Percentiles rank a stretch among this genome's conserved stretches.
phyloP scores from a whole-genome alignment of 2,329 filamentous ascomycete species.

The Huntiella moniliformis region DNA sequence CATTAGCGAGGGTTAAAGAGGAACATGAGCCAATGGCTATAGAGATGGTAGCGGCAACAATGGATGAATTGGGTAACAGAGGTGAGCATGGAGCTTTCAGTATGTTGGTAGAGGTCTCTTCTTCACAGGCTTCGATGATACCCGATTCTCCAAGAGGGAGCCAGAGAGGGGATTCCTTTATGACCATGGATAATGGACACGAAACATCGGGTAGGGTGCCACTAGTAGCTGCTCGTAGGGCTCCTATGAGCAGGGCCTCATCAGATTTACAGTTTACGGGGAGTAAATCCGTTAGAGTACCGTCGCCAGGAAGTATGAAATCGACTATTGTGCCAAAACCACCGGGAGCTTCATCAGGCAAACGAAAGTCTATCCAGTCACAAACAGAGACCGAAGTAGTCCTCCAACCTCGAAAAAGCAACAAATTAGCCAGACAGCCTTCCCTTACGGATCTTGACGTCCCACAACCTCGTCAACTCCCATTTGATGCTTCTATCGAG shows the following conservation, averaged over 20 bases:
- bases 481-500: constrained; percentile 1
- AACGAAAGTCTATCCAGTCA: too few species aligned
- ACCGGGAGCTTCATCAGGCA: too few species aligned
- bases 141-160: constrained; percentile 8
- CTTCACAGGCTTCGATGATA: constrained; percentile 5
- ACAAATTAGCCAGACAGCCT: neutral
- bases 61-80: constrained; percentile 2
- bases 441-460: constrained; percentile 7
- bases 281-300: too few species aligned
- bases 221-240: too few species aligned
- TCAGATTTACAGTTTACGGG: too few species aligned
- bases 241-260: too few species aligned
- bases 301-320: too few species aligned
- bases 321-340: too few species aligned
- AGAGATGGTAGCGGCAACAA: neutral
- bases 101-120: constrained; percentile 6
- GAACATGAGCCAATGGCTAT: constrained; percentile 4
- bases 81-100: constrained; percentile 5
- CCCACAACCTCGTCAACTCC: constrained; percentile 7
- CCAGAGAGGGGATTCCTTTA: too few species aligned
- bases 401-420: neutral
- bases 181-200: too few species aligned
- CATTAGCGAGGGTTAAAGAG: constrained; percentile 7
- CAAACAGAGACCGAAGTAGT: neutral
- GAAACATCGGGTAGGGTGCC: too few species aligned